A percentile compares a stretch with the other conserved stretches of the same genome.
phyloP scores from a whole-genome alignment of 2,329 filamentous ascomycete species.

The Fusarium cyanostomum region DNA sequence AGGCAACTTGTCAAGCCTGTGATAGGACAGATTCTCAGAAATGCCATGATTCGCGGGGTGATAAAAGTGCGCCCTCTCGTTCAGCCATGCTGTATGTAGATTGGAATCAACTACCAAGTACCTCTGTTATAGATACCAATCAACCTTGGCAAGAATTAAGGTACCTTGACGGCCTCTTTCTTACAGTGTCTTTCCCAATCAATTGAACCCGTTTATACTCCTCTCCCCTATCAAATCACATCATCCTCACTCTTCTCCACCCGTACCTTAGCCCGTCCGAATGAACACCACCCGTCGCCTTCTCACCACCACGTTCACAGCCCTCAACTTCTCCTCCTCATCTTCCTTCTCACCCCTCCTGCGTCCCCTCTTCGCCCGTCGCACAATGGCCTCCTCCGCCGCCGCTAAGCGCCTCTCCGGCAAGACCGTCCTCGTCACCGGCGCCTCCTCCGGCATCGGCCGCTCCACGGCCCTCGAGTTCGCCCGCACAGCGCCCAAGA shows the following conservation, averaged over 20 bases:
- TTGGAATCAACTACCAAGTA: background rate
- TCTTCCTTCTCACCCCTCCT: conserved; percentile 7
- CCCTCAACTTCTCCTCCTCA: conserved; percentile 25
- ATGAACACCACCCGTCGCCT: conserved; percentile 35
- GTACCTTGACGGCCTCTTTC: conserved; percentile 9
- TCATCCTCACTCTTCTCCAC: conserved; percentile 30
- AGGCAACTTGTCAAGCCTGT: conserved; percentile 14
- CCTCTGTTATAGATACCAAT: background rate
- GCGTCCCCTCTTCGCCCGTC: conserved; percentile 25
- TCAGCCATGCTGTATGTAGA: background rate
- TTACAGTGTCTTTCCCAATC: too few species aligned
- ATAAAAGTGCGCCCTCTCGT: conserved; percentile 25
- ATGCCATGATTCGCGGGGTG: conserved; percentile 19
- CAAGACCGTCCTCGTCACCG: conserved; percentile 93
- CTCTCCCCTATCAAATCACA: conserved; percentile 22
- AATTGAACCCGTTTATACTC: background rate
- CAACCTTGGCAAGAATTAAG: background rate
- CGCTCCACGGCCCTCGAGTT: conserved; percentile 88
- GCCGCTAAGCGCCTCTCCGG: conserved; percentile 85
- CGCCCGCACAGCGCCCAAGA: conserved; percentile 80
- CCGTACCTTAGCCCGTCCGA: conserved; percentile 14
- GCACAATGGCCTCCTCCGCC: conserved; percentile 63
- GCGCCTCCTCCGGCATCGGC: conserved; percentile 93
- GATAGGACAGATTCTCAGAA: conserved; percentile 22
- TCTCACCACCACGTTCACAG: conserved; percentile 26